phyloP scores from a whole-genome alignment of 345 rosid species.

The Dimocarpus longan region DNA sequence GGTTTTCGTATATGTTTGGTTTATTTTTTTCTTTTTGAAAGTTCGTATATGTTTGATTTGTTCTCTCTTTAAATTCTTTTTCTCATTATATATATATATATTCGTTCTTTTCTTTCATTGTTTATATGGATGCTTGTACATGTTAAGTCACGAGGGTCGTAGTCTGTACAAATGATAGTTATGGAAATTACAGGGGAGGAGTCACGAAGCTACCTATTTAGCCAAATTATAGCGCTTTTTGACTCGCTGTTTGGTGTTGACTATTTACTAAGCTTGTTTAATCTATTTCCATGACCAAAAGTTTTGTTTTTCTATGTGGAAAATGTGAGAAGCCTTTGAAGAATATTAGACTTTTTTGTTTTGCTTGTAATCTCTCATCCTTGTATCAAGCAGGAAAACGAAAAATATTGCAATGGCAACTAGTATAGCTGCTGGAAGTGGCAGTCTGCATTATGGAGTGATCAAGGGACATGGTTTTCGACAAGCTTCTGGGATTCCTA shows the following conservation, averaged over 20 bases:
- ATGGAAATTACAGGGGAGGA: background rate
- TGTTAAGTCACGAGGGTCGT: background rate
- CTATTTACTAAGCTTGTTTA: background rate
- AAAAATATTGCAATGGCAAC: constrained; percentile 51
- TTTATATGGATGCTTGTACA: background rate
- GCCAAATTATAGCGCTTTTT: background rate
- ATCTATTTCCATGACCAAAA: background rate
- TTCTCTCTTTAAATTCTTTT: background rate
- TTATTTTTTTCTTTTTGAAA: no score
- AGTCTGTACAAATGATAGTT: background rate
- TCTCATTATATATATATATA: background rate
- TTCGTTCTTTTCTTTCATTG: background rate
- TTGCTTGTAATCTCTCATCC: constrained; percentile 4
- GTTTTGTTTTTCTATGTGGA: background rate
- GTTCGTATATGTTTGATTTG: background rate
- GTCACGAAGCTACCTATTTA: background rate
- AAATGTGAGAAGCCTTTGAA: background rate
- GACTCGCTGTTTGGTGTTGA: background rate
- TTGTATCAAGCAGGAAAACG: constrained; percentile 37
- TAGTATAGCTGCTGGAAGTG: constrained; percentile 48
- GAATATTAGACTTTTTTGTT: background rate
- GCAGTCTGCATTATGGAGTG: constrained; percentile 39
- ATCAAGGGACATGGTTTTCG: constrained; percentile 38
- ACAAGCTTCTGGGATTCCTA: constrained; percentile 44
- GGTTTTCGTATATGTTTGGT: background rate